Evolutionary conservation across 2,329 filamentous ascomycete genomes (phyloP).

Genomic region (Sporothrix variecibatus): DNA sequence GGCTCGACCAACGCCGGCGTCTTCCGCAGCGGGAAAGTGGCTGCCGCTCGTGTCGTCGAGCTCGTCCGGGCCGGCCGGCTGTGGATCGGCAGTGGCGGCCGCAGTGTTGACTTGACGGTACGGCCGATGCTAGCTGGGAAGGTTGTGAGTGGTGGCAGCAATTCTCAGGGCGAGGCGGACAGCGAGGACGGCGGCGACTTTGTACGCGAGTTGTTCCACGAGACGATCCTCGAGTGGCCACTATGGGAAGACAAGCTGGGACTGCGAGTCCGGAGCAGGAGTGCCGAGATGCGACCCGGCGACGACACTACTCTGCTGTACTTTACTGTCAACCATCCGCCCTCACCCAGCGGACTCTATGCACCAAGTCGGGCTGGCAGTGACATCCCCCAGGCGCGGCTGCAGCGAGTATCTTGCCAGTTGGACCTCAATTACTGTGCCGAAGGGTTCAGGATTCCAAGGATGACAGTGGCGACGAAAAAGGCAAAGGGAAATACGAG

Average conservation of each 20-base stretch:
- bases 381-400: constrained; percentile 28
- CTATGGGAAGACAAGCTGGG: constrained; percentile 23
- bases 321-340: constrained; percentile 25
- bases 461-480: neutral
- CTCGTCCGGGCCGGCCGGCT: constrained; percentile 29
- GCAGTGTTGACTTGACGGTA: constrained; percentile 23
- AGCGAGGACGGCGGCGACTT: neutral
- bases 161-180: neutral
- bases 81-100: constrained; percentile 27
- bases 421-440: constrained; percentile 16
- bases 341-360: constrained; percentile 25
- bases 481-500: neutral
- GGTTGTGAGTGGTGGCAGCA: neutral
- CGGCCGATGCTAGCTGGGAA: constrained; percentile 21
- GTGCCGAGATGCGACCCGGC: neutral
- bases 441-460: neutral
- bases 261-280: neutral
- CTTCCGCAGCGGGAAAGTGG: constrained; percentile 7
- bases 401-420: constrained; percentile 26
- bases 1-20: neutral
- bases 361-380: neutral
- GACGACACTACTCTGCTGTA: neutral
- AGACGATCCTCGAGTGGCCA: neutral
- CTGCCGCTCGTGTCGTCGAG: constrained; percentile 28
- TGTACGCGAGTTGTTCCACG: neutral